These are phyloP conservation scores for Diaporthe citri DNA, from an alignment of 2,329 filamentous ascomycete genomes.

Conservation along the genomic window DNA sequence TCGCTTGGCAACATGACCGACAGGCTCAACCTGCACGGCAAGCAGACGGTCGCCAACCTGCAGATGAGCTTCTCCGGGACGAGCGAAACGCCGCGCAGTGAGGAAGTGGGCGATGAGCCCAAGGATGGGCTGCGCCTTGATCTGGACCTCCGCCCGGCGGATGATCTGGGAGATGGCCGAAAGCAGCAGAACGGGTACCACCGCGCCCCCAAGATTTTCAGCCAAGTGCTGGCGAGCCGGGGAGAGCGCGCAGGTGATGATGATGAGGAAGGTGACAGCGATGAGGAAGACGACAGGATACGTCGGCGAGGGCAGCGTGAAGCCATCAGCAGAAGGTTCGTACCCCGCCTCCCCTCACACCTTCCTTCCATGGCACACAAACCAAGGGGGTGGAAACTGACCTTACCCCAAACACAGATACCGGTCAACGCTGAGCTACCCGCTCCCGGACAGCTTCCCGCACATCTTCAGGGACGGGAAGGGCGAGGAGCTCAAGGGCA, in stretches of 20 bases:
- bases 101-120: conserved; percentile 39
- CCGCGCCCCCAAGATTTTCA: conserved; percentile 52
- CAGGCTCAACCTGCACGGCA: conserved; percentile 80
- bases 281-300: conserved; percentile 44
- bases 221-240: conserved; percentile 54
- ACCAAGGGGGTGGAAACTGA: conserved; percentile 34
- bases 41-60: conserved; percentile 82
- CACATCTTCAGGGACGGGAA: conserved; percentile 71
- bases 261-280: conserved; percentile 43
- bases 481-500: conserved; percentile 50
- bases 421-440: conserved; percentile 72
- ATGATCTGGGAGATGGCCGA: conserved; percentile 49
- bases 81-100: conserved; percentile 47
- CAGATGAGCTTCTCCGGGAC: conserved; percentile 70
- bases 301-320: conserved; percentile 45
- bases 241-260: conserved; percentile 48
- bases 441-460: conserved; percentile 87
- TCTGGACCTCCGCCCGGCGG: conserved; percentile 55
- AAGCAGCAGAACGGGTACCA: conserved; percentile 42
- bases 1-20: conserved; percentile 74
- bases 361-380: not conserved
- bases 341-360: not conserved
- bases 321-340: conserved; percentile 45
- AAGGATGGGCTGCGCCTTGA: conserved; percentile 51
- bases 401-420: conserved; percentile 56